Evolutionary conservation across 75 land plant species (phyloP), one percentile per base, ranked within the genome.

Genomic region (Cryptomeria japonica): DNA sequence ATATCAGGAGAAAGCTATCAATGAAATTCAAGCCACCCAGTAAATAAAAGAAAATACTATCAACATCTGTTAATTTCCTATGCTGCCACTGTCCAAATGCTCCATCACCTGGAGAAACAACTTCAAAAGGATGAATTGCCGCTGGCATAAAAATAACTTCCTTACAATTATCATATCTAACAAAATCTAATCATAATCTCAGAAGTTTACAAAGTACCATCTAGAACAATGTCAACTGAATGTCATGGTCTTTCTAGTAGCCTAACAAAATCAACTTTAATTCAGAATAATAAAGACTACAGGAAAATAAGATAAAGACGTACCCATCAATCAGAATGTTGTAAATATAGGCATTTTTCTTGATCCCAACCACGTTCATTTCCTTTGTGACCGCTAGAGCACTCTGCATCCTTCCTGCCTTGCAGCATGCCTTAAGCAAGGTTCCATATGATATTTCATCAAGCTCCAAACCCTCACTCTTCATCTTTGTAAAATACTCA

Each of bases 241-340:
- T 80, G 44, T 42, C 19, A 41, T 22, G 9, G 42, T 25, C 42
- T 39, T 42, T 7, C 46, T 80, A 42, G 25, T 9, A 8, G 80
- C 32, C 39, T 39, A 79, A 86, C 31, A 68, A 88, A 53, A 55
- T 68, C 19, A 25, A 72, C 2, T 47, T 38, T 7, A 64, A 34
- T 49, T 37, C 87, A 34, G 22, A 86, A 41, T 46, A 72, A 16
- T 10, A 11, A n/a, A 11, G 47, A 13, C 49, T 28, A 44, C 14
- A 44, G 28, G 53, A 28, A 82, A 28, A 44, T 46, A 10, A 82
- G 68, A 70, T 16, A 4, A 37, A 87, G 36, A 44, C 92, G 85
- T 95, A 97, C 99, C 99, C 99, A 92, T 98, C 99, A 87, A 98
- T 94, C 36, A 98, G 88, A 80, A 96, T 98, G 89, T 96, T 97